Evolutionary conservation across 1,284 basidiomycete genomes (phyloP).

Genomic region (Ganoderma lingzhi): DNA sequence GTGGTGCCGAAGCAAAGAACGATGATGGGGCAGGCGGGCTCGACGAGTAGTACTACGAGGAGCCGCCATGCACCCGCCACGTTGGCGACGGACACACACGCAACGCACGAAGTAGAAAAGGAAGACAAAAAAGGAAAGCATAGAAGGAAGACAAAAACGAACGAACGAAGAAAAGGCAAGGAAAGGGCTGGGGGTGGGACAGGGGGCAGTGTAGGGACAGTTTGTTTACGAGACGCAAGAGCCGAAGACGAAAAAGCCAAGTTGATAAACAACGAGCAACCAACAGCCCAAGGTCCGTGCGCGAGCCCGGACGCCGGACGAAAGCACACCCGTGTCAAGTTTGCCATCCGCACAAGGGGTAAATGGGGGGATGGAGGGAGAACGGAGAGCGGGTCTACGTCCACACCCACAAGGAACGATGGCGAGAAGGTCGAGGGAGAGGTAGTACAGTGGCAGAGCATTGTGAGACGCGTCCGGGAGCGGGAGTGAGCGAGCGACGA

Average conservation of each 20-base stretch:
- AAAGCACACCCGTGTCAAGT: slow-evolving; percentile 19
- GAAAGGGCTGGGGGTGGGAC: slow-evolving; percentile 13
- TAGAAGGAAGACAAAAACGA: slow-evolving; percentile 5
- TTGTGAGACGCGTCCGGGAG: slow-evolving; percentile 20
- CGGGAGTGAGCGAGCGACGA: slow-evolving; percentile 14
- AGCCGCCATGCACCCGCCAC: background rate
- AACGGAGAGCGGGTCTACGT: background rate
- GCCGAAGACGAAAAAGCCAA: slow-evolving; percentile 37
- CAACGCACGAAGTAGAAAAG: slow-evolving; percentile 6
- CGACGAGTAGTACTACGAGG: background rate
- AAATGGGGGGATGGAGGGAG: slow-evolving; percentile 1
- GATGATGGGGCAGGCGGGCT: slow-evolving; percentile 11
- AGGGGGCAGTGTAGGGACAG: slow-evolving; percentile 18
- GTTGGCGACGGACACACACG: slow-evolving; percentile 7
- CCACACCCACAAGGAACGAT: background rate
- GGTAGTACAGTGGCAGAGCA: slow-evolving; percentile 32
- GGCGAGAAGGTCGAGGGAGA: slow-evolving; percentile 19
- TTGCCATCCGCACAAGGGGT: background rate
- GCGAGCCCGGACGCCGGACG: slow-evolving; percentile 20
- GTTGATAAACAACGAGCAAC: slow-evolving; percentile 63
- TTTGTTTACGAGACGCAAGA: slow-evolving; percentile 15
- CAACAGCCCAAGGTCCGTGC: slow-evolving; percentile 63
- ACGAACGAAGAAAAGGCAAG: slow-evolving; percentile 17
- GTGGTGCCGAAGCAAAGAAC: slow-evolving; percentile 22
- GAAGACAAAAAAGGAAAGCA: slow-evolving; percentile 3